Evolutionary conservation across 345 rosid genomes (phyloP).

Genomic region (Combretum micranthum): DNA sequence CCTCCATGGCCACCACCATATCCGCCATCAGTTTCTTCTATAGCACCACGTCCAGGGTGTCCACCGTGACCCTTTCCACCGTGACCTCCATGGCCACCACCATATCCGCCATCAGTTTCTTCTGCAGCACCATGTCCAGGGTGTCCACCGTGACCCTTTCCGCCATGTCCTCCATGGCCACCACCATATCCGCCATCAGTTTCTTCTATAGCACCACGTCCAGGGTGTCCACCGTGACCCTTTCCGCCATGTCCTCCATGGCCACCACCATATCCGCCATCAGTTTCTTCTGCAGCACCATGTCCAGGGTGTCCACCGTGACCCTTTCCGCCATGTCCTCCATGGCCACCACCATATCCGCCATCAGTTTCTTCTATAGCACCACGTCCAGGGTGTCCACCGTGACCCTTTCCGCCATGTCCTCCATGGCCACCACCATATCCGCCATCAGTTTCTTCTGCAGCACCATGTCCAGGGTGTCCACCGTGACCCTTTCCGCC

Average conservation of each 20-base stretch:
- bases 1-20: background rate
- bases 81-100: background rate
- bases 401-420: background rate
- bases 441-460: background rate
- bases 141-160: too few relatives aligned
- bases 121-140: background rate
- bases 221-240: too few relatives aligned
- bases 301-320: background rate
- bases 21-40: background rate
- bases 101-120: background rate
- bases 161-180: conserved; percentile 1
- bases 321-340: too few relatives aligned
- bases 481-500: too few relatives aligned
- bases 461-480: background rate
- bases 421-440: background rate
- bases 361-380: too few relatives aligned
- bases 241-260: too few relatives aligned
- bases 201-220: too few relatives aligned
- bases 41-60: background rate
- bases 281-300: background rate
- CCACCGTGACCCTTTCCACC: background rate
- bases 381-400: background rate
- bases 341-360: conserved; percentile 3
- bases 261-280: too few relatives aligned
- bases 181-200: too few relatives aligned